A percentile compares a stretch with the other conserved stretches of the same genome.
Evolutionary conservation across 2,329 filamentous ascomycete genomes (phyloP).

Genomic region (Pestalotiopsis sp.): DNA sequence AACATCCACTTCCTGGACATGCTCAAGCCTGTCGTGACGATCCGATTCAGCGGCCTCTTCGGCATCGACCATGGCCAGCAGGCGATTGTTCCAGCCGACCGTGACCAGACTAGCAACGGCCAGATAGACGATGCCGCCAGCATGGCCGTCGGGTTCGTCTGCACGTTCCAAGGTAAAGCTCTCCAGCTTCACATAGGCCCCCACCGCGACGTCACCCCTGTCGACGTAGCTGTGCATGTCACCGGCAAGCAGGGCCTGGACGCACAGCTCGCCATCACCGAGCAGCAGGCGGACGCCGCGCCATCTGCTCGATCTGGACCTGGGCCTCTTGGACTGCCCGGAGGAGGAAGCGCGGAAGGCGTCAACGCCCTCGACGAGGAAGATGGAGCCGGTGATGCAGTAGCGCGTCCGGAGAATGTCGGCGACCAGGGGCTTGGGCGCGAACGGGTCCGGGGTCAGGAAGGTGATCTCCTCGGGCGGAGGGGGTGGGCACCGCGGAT

Average conservation of each 20-base stretch:
- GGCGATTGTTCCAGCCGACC: slow-evolving; percentile 51
- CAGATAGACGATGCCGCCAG: slow-evolving; percentile 38
- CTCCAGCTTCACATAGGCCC: slow-evolving; percentile 52
- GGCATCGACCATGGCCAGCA: slow-evolving; percentile 29
- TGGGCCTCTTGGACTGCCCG: neutral
- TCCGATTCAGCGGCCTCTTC: neutral
- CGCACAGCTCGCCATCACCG: slow-evolving; percentile 54
- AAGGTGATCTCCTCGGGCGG: slow-evolving; percentile 22
- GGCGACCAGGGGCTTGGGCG: slow-evolving; percentile 43
- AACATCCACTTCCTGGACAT: neutral
- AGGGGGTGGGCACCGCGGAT: neutral
- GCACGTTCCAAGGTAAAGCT: slow-evolving; percentile 38
- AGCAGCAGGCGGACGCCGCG: slow-evolving; percentile 51
- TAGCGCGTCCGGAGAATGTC: slow-evolving; percentile 52
- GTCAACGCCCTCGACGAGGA: slow-evolving; percentile 52
- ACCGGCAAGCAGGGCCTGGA: slow-evolving; percentile 53
- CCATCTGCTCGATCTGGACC: slow-evolving; percentile 35
- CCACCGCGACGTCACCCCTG: slow-evolving; percentile 44
- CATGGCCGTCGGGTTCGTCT: neutral
- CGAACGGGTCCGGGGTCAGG: slow-evolving; percentile 30
- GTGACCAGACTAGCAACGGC: slow-evolving; percentile 46
- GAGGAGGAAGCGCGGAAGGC: slow-evolving; percentile 35
- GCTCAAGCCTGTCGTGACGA: neutral
- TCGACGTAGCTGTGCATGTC: slow-evolving; percentile 53
- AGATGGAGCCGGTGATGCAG: slow-evolving; percentile 49